Conservation (phyloP, 441 rosid genomes). For the Gossypium trilobum region DNA sequence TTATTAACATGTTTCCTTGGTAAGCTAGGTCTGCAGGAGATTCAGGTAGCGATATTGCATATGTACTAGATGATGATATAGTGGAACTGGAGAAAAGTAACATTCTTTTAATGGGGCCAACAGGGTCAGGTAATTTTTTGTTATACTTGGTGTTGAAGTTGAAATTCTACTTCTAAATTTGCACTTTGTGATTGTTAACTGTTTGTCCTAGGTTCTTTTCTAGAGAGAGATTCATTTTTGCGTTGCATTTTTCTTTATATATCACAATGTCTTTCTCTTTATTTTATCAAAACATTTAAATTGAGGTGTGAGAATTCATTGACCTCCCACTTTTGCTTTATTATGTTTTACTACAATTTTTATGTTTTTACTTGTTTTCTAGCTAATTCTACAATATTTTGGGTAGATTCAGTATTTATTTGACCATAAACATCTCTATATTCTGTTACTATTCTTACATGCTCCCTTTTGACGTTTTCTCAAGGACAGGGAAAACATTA, state of each 20-base stretch:
- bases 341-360: not conserved
- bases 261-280: not conserved
- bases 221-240: not conserved
- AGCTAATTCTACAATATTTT: not conserved
- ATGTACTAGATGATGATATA: constrained; percentile 50
- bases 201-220: not conserved
- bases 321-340: not conserved
- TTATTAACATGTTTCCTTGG: constrained; percentile 34
- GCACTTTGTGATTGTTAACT: not conserved
- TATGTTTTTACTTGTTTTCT: not conserved
- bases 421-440: not conserved
- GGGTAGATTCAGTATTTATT: not conserved
- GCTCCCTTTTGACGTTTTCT: constrained; percentile 31
- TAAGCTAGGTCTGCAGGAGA: constrained; percentile 66
- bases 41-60: constrained; percentile 26
- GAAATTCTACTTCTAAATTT: not conserved
- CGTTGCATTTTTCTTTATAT: not conserved
- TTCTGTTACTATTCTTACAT: constrained; percentile 27
- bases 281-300: not conserved
- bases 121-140: constrained; percentile 75
- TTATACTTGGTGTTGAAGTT: constrained; percentile 1
- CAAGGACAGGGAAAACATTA: constrained; percentile 93
- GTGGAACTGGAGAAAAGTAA: constrained; percentile 98
- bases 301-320: not conserved
- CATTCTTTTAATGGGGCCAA: constrained; percentile 95